Base-by-base conservation (phyloP, 2,329 filamentous ascomycete genomes). In the Sporothrix pseudoabietina region DNA sequence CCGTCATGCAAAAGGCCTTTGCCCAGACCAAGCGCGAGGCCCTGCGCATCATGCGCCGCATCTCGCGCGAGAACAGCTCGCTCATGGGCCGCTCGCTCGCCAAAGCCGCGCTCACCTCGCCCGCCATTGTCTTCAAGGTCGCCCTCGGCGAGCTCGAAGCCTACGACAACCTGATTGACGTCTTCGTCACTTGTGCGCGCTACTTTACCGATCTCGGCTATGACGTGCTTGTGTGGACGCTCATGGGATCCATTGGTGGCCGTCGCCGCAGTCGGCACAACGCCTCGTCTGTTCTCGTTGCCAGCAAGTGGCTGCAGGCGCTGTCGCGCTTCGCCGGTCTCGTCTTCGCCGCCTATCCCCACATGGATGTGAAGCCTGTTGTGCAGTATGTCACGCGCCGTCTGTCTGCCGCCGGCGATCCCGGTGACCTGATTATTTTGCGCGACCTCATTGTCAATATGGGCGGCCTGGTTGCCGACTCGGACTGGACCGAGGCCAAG, bases 121-220 rank as follows among this genome's bases (percentile, higher is more conserved):
- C 96, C 1, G 95, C 95, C 35, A 88, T 97, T 73, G 94, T 98
- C 32, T 97, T 98, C 83, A 90, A 90, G 78, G 92, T 95, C 73
- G 94, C 94, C 7, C 89, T 99, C 73, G 91, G 91, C 75, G 94
- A 98, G 81, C 93, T 98, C 74, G 94, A 99, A 81, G 91, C 92
- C 0, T 99, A 99, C 80, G 92, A 92, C 79, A 99, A 98, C 79
- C 87, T 99, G 75, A 97, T 97, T 73, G 93, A 97, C 75, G 93
- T 94, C 5, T 93, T 99, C 75, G 94, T 98, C 16, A 94, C 98
- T 80, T 98, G 94, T 79, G 94, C 93, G 54, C 91, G 93, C 78
- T 98, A 98, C 80, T 98, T 98, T 77, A 97, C 95, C 1, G 90
- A 93, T 72, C 84, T 99, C 52, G 95, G 93, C 0, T 97, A 97